phyloP scores from a whole-genome alignment of 2,329 filamentous ascomycete genomes.

The Tolypocladium paradoxum region DNA sequence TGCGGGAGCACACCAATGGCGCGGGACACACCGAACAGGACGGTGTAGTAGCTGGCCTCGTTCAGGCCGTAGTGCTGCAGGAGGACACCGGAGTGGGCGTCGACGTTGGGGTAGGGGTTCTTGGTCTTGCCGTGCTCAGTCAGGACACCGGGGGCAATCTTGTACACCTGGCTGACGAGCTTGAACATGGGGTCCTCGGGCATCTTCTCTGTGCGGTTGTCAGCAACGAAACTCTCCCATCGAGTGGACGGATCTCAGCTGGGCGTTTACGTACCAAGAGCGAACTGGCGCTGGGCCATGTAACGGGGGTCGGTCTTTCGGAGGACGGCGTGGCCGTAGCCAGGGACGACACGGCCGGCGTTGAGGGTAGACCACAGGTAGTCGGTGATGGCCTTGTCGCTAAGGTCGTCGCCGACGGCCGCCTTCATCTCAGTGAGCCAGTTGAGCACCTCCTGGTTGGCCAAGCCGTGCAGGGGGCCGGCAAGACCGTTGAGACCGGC shows the following conservation, averaged over 20 bases:
- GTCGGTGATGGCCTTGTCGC: conserved; percentile 92
- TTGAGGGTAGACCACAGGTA: conserved; percentile 99
- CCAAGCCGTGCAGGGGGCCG: conserved; percentile 94
- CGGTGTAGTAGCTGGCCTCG: conserved; percentile 99
- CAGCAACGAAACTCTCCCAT: conserved; percentile 10
- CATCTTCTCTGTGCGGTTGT: conserved; percentile 53
- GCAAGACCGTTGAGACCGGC: conserved; percentile 97
- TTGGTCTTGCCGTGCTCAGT: conserved; percentile 99
- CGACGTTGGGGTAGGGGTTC: conserved; percentile 99
- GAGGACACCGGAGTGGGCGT: conserved; percentile 97
- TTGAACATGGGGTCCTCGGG: conserved; percentile 99
- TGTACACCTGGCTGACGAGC: conserved; percentile 99
- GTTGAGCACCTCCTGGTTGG: conserved; percentile 99
- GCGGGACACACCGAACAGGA: conserved; percentile 96
- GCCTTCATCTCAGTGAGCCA: conserved; percentile 99
- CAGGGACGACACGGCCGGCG: conserved; percentile 87
- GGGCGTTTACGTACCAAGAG: conserved; percentile 42
- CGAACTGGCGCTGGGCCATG: conserved; percentile 95
- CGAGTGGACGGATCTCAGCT: neutral
- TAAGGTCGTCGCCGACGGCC: conserved; percentile 82
- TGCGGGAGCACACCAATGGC: conserved; percentile 97
- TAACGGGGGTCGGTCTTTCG: conserved; percentile 99
- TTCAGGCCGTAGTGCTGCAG: conserved; percentile 99
- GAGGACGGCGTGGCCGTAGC: conserved; percentile 97
- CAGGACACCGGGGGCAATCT: conserved; percentile 94